Base-by-base conservation (phyloP, 148 eudicot genomes). In the Chenopodium formosanum region DNA sequence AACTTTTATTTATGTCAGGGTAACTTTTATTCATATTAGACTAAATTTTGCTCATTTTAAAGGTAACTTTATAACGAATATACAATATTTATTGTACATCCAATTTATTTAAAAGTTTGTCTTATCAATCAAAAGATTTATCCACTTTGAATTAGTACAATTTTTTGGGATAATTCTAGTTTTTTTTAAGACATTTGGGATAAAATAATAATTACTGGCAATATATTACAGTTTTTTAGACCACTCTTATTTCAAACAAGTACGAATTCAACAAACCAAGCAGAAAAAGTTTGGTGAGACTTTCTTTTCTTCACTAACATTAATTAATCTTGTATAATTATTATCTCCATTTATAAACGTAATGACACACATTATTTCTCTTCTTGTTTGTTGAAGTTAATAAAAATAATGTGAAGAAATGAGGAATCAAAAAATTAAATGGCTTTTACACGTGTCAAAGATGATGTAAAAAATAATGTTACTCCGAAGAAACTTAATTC, bases 391-490 rank as follows among this genome's bases (percentile, higher is more conserved):
- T 74, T 6, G 10, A 78, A 78, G 29, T 44, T 64, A 40, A 40
- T 40, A 40, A 40, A 40, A 40, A 40, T 40, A 40, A 40, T 40
- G 44, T 40, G 44, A 40, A 40, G 8, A 40, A 40, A 40, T 40
- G 44, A 75, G 67, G 70, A 80, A 80, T 67, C 64, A 32, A 60
- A 40, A 40, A 40, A 78, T 64, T 76, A 7, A 77, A 76, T 68
- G 20, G 9, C 44, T 71, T 44, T 64, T 56, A 82, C 81, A 80
- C 86, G 81, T 80, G 83, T 76, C 80, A 40, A 16, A 19, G 25
- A 72, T 11, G 20, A 37, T 37, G 44, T 50, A 31, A 31, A 31
- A 34, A 27, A 12, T 31, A 66, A 73, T 80, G 81, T 84, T 50
- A 50, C 53, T 12, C 53, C 16, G 3, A 52, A 72, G 81, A 80